Percentiles rank a stretch among this genome's conserved stretches.
Evolutionary conservation across 2,329 filamentous ascomycete species (phyloP).

Genomic region (Fulvia fulva): DNA sequence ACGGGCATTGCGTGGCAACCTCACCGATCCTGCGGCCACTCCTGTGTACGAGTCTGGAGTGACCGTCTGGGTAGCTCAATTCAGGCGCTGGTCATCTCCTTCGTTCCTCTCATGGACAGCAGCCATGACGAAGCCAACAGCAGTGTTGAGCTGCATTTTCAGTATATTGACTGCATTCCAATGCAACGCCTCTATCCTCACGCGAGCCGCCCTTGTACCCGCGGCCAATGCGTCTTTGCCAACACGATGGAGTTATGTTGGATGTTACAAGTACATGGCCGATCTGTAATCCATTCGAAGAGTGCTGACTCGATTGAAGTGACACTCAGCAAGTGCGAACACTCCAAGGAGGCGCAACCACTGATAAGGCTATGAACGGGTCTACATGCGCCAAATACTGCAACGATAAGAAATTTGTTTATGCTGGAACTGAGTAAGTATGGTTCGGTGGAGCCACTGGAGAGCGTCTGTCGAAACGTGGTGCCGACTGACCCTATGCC

Average conservation of each 20-base stretch:
- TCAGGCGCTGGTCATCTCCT: background rate
- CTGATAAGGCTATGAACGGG: slow-evolving; percentile 21
- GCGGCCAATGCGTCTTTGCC: slow-evolving; percentile 18
- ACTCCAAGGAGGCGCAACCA: slow-evolving; percentile 12
- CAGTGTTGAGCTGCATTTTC: background rate
- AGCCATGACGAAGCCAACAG: background rate
- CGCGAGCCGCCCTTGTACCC: slow-evolving; percentile 9
- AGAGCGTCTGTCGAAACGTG: background rate
- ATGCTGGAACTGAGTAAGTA: slow-evolving; percentile 23
- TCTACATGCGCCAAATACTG: slow-evolving; percentile 21
- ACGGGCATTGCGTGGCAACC: background rate
- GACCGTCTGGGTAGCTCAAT: background rate
- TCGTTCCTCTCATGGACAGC: background rate
- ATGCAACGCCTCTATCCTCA: slow-evolving; percentile 4
- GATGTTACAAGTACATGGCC: slow-evolving; percentile 20
- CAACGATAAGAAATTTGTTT: slow-evolving; percentile 20
- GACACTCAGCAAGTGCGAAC: slow-evolving; percentile 17
- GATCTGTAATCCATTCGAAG: background rate
- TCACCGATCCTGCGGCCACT: background rate
- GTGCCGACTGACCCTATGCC: too few relatives aligned
- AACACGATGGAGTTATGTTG: slow-evolving; percentile 22
- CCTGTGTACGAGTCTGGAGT: background rate
- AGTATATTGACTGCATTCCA: background rate
- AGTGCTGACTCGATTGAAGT: slow-evolving; percentile 6
- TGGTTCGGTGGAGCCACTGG: slow-evolving; percentile 1